Base-by-base conservation (phyloP, 108 stramenopile species). In the Pseudonitzschia multiseries region DNA sequence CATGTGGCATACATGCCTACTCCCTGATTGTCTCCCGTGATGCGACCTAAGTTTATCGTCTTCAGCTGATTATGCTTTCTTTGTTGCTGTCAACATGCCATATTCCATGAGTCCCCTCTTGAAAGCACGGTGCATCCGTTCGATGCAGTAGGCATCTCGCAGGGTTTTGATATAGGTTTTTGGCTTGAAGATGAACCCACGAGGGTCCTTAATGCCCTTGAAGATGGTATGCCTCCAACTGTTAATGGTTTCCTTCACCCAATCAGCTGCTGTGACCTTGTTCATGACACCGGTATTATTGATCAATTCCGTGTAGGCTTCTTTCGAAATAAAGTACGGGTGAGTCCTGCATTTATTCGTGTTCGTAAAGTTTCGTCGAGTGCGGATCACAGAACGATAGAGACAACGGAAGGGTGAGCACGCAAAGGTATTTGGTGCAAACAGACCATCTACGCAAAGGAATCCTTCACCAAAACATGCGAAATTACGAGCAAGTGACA, bases 41-140 rank as follows among this genome's bases (percentile, higher is more conserved):
- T 36, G 36, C 4, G 6, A 36, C 36, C 36, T 36, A 36, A 5
- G 2, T 36, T 6, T 36, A 36, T 36, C 54, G 26, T 4, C 13
- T 24, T 26, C 22, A 24, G 9, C 2, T 24, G 24, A 24, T 56
- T 56, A 56, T 10, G 21, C 26, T 10, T 56, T 79, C 79, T 95
- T 95, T 6, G 87, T 91, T 2, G 91, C 93, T 14, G 88, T 78
- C 76, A 96, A 88, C 96, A 98, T 97, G 56, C 98, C 98, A 80
- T 98, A 98, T 78, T 96, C 83, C 98, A 98, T 97, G 57, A 98
- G 84, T 15, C 96, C 96, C n/a, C 93, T 79, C 56, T 93, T 79
- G 78, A 98, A 98, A 9, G 96, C 96, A 57, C 94, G 86, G 84
- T 97, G 96, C 95, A 97, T 96, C 43, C 96, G 86, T 81, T 97